Conservation (phyloP, 176 grass and related monocot species). For the Eragrostis nindensis region DNA sequence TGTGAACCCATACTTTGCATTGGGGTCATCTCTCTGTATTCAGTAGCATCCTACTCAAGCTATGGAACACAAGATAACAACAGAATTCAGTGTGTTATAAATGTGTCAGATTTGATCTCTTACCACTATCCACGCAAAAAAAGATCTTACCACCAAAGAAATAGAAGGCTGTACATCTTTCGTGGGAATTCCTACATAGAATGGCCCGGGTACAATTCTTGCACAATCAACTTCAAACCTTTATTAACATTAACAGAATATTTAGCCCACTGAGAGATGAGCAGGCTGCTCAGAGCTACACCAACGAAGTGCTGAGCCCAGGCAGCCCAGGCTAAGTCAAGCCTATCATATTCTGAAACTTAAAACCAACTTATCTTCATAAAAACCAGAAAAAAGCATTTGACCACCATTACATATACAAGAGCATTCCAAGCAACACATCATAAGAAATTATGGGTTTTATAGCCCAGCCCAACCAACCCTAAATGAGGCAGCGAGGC, state of each 20-base stretch:
- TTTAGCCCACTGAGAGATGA: not conserved
- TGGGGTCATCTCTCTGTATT: not conserved
- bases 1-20: not conserved
- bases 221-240: not conserved
- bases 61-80: not conserved
- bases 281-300: not conserved
- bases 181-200: not conserved
- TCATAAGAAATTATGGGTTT: not conserved
- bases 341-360: not conserved
- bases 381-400: conserved; percentile 12
- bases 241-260: not conserved
- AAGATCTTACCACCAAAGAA: not conserved
- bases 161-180: not conserved
- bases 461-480: not conserved
- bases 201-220: not conserved
- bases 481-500: not conserved
- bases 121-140: too few relatives aligned
- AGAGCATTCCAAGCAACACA: not conserved
- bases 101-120: not conserved
- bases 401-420: not conserved
- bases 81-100: not conserved
- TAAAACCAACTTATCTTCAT: not conserved
- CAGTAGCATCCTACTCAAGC: not conserved
- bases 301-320: not conserved
- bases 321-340: not conserved